Evolutionary conservation across 1,284 basidiomycete species (phyloP).

Genomic region (Earliella scabrosa): DNA sequence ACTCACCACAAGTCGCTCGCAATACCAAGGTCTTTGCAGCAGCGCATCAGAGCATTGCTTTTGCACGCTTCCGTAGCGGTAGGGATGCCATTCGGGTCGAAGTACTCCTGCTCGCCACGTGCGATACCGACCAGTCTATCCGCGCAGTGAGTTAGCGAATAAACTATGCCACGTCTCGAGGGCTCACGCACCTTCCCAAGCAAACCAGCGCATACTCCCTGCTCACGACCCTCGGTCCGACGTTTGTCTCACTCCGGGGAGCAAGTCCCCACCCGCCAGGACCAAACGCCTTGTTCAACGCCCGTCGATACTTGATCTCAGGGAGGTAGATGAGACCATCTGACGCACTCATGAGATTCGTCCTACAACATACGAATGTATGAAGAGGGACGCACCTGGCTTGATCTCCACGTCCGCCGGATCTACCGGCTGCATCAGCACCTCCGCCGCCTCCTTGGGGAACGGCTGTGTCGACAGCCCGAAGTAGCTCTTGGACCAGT

Average conservation of each 20-base stretch:
- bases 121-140: slow-evolving; percentile 87
- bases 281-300: slow-evolving; percentile 93
- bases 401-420: slow-evolving; percentile 90
- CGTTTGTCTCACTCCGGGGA: slow-evolving; percentile 90
- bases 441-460: slow-evolving; percentile 72
- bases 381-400: slow-evolving; percentile 63
- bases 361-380: not conserved
- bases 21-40: slow-evolving; percentile 96
- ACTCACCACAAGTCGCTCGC: slow-evolving; percentile 94
- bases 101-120: slow-evolving; percentile 97
- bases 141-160: not conserved
- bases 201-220: slow-evolving; percentile 96
- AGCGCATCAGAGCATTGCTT: slow-evolving; percentile 96
- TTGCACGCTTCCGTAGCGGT: slow-evolving; percentile 97
- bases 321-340: slow-evolving; percentile 96
- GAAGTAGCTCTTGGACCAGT: slow-evolving; percentile 90
- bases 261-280: slow-evolving; percentile 98
- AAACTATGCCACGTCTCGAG: not conserved
- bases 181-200: slow-evolving; percentile 70
- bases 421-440: slow-evolving; percentile 79
- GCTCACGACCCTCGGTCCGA: slow-evolving; percentile 88
- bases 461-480: slow-evolving; percentile 86
- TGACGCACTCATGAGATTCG: slow-evolving; percentile 32
- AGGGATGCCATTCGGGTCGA: slow-evolving; percentile 88
- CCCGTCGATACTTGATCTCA: slow-evolving; percentile 97